Evolutionary conservation across 345 rosid species (phyloP).

Genomic region (Arabis alpina): DNA sequence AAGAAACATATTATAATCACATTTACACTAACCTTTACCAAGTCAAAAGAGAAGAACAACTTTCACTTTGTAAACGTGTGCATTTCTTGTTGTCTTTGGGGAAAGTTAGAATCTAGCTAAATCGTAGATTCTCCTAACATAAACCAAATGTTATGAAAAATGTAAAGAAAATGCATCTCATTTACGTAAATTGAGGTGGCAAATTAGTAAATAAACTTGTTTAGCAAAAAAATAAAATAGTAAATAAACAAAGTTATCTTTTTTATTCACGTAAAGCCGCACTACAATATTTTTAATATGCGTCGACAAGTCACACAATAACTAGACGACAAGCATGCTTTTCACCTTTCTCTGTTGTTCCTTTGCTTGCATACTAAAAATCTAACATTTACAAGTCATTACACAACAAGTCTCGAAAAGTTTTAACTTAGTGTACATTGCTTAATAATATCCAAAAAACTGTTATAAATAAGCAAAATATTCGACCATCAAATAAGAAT

Average conservation of each 20-base stretch:
- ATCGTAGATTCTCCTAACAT: conserved; percentile 19
- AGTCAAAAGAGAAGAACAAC: background rate
- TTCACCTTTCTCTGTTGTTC: conserved; percentile 30
- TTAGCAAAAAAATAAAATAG: too few species aligned
- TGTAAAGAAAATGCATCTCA: conserved; percentile 6
- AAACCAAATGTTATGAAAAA: conserved; percentile 6
- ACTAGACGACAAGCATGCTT: conserved; percentile 34
- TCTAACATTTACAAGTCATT: conserved; percentile 41
- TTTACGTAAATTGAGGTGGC: conserved; percentile 30
- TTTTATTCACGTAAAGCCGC: conserved; percentile 22
- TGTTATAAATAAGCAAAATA: conserved; percentile 1
- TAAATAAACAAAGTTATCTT: conserved; percentile 7
- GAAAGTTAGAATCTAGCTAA: conserved; percentile 17
- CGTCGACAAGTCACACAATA: conserved; percentile 30
- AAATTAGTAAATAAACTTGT: conserved; percentile 11
- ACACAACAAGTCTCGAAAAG: conserved; percentile 6
- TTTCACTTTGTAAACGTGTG: conserved; percentile 13
- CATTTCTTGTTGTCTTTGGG: background rate
- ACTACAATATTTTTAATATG: conserved; percentile 22
- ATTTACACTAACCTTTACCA: background rate
- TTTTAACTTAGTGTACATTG: conserved; percentile 4
- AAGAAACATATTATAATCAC: too few species aligned
- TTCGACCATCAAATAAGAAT: conserved; percentile 18
- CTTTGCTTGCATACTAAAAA: conserved; percentile 19
- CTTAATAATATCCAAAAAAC: conserved; percentile 17